Evolutionary conservation across 495 filamentous ascomycete species (phyloP), one percentile per base, ranked within the genome.

Genomic region (Talaromyces wortmannii): DNA sequence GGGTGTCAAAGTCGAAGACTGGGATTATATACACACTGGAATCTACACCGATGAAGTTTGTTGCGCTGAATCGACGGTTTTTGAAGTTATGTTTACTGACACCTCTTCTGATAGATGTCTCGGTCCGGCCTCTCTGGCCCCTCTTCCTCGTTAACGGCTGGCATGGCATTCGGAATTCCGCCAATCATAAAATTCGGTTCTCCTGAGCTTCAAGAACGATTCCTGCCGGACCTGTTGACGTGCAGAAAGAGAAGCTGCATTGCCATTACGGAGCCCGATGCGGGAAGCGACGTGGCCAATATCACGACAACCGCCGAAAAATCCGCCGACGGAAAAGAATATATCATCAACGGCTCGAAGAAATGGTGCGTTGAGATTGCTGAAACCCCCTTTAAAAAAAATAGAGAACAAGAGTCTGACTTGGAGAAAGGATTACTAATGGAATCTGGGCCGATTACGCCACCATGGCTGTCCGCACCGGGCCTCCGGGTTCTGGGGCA

Each of bases 391-490:
- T 18, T 30, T 23, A 7, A n/a, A 16, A 12, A 46, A 48, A 31
- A 4, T 31, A 42, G 29, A 31, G 29, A 1, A 40, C 2, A 40
- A 40, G 31, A 29, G 7, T 18, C 11, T 45, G 55, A 50, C 49
- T 18, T 16, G n/a, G 4, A 5, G 54, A 2, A 2, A 79, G 77
- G 82, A 89, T 89, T 59, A 90, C 87, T 0, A 91, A 89, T 62
- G 87, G 86, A 7, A 84, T 89, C 57, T 90, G 85, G 86, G 76
- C 83, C 6, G 81, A 89, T 56, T 87, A 85, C 63, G 74, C 80
- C 11, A 80, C 79, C 42, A 90, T 88, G 81, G 87, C 86, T 5
- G 88, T 90, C 1, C 82, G 86, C n/a, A 90, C 88, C 0, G 85
- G 86, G n/a, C 73, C 72, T 4, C 74, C 74, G 0, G 83, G 79